These are phyloP conservation scores for Verticillium isaacii DNA, from an alignment of 2,329 filamentous ascomycete species.

Conservation along the genomic window DNA sequence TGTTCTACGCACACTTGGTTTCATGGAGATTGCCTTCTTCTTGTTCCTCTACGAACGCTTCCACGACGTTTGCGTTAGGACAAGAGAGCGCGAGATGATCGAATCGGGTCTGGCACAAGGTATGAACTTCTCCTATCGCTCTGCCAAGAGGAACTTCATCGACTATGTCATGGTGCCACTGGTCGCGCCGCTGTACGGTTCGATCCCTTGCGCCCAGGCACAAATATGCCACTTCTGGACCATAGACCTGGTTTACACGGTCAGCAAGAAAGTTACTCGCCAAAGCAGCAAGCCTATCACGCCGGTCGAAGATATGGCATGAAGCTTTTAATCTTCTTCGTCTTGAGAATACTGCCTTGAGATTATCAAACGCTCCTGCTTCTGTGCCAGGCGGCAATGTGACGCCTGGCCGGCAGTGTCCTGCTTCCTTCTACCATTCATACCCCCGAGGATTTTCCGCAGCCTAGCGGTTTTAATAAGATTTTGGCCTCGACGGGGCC, in stretches of 20 bases:
- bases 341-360: background rate
- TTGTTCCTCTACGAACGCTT: conserved; percentile 65
- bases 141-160: conserved; percentile 48
- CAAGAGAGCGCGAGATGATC: conserved; percentile 62
- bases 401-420: background rate
- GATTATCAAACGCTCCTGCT: background rate
- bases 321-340: conserved; percentile 19
- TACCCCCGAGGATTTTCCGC: background rate
- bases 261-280: conserved; percentile 63
- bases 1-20: conserved; percentile 54
- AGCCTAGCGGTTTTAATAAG: conserved; percentile 11
- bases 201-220: conserved; percentile 63
- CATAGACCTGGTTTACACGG: conserved; percentile 62
- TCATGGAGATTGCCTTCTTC: conserved; percentile 58
- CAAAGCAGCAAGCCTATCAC: conserved; percentile 41
- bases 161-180: conserved; percentile 64
- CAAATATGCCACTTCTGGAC: conserved; percentile 68
- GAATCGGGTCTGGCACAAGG: conserved; percentile 58
- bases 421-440: background rate
- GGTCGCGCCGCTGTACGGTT: conserved; percentile 63
- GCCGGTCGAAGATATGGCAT: conserved; percentile 38
- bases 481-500: background rate
- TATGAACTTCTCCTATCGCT: conserved; percentile 60
- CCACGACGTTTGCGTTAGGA: conserved; percentile 56
- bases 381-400: background rate